Conservation (phyloP, 495 filamentous ascomycete genomes). For the Delitschia confertaspora region DNA sequence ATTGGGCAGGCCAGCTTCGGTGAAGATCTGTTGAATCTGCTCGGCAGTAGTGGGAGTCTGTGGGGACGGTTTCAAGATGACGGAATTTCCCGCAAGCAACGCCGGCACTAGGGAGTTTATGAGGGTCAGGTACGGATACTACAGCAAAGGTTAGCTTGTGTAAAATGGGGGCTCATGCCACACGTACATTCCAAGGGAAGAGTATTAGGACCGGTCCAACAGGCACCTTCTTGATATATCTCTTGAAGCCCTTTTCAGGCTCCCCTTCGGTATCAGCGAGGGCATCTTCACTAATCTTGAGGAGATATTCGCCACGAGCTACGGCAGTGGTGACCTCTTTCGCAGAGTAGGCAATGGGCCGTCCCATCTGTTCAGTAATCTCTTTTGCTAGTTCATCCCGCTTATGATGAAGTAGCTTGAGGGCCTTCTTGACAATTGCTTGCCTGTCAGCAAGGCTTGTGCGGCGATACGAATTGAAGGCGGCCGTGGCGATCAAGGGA, state of each 20-base stretch:
- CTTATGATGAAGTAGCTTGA: conserved; percentile 55
- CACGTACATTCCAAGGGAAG: conserved; percentile 88
- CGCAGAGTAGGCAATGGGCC: conserved; percentile 74
- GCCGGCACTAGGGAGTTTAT: conserved; percentile 87
- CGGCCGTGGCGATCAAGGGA: conserved; percentile 54
- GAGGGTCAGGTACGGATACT: conserved; percentile 90
- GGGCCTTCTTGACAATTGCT: conserved; percentile 64
- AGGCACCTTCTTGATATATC: conserved; percentile 78
- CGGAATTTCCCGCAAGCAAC: conserved; percentile 74
- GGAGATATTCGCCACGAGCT: conserved; percentile 67
- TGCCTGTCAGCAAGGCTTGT: conserved; percentile 58
- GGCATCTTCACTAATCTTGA: conserved; percentile 66
- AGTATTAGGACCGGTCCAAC: conserved; percentile 77
- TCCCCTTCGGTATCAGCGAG: conserved; percentile 70
- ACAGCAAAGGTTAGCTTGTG: conserved; percentile 3
- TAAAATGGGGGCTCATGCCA: conserved; percentile 2
- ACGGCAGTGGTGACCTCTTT: conserved; percentile 77
- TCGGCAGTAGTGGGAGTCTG: conserved; percentile 88
- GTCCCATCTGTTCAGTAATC: conserved; percentile 88
- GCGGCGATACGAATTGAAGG: conserved; percentile 61
- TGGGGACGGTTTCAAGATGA: conserved; percentile 87
- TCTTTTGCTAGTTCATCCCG: conserved; percentile 76
- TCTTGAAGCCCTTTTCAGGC: conserved; percentile 72
- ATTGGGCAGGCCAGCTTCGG: conserved; percentile 64
- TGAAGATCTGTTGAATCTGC: conserved; percentile 65